These are phyloP conservation scores for Spizellomyces sp. DNA, from an alignment of 192 early-diverging fungal genomes.

Conservation along the genomic window DNA sequence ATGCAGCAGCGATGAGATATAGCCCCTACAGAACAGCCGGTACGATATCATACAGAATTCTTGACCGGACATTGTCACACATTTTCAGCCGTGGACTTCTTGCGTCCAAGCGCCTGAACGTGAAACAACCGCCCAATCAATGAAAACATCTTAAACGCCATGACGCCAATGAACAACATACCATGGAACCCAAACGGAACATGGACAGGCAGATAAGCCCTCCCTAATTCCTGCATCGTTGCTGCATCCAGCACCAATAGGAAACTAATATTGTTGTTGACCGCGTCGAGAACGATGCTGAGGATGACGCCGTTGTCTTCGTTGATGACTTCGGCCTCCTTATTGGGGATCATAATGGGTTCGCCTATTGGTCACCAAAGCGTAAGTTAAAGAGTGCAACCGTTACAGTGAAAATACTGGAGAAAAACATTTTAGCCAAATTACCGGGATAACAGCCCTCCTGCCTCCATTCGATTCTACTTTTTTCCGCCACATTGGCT, in stretches of 20 bases:
- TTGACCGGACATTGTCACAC: no score
- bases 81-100: no score
- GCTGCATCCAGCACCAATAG: slow-evolving; percentile 26
- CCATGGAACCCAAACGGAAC: slow-evolving; percentile 37
- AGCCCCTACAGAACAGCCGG: no score
- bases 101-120: no score
- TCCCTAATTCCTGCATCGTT: slow-evolving; percentile 18
- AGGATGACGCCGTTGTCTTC: slow-evolving; percentile 34
- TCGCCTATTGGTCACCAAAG: slow-evolving; percentile 18
- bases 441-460: slow-evolving; percentile 33
- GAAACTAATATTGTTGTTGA: slow-evolving; percentile 21
- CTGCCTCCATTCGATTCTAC: slow-evolving; percentile 19
- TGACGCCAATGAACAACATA: neutral
- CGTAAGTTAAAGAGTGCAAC: neutral
- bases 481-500: slow-evolving; percentile 26
- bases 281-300: slow-evolving; percentile 30
- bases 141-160: no score
- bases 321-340: neutral
- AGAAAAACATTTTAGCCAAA: neutral
- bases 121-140: no score
- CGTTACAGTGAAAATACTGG: neutral
- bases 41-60: no score
- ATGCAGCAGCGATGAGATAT: no score
- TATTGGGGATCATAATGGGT: slow-evolving; percentile 31
- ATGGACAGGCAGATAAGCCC: slow-evolving; percentile 14